Conservation (phyloP, 2,329 filamentous ascomycete genomes). For the Pestalotiopsis sp. region DNA sequence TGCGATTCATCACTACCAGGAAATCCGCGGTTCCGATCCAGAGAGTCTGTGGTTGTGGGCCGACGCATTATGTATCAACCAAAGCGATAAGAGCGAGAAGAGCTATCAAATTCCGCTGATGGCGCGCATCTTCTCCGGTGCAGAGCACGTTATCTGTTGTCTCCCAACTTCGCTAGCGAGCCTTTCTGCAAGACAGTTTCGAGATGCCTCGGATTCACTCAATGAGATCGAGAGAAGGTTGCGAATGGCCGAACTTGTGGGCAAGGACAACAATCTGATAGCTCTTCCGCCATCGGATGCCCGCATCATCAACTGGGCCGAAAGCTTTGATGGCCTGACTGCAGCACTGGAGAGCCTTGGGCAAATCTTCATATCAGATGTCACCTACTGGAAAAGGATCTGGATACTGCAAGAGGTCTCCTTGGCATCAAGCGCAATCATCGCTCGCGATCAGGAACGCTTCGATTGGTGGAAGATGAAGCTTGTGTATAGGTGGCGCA, state of each 20-base stretch:
- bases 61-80: background rate
- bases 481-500: background rate
- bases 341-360: background rate
- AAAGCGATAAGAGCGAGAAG: background rate
- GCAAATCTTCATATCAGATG: background rate
- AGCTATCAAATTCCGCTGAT: background rate
- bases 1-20: background rate
- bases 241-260: background rate
- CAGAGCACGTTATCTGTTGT: background rate
- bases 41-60: background rate
- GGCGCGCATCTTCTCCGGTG: background rate
- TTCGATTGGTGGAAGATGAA: background rate
- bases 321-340: background rate
- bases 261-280: background rate
- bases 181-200: too few relatives aligned
- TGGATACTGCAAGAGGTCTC: background rate
- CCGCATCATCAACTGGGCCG: background rate
- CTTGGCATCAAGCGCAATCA: background rate
- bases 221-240: background rate
- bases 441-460: background rate
- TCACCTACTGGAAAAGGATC: background rate
- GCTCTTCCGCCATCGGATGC: background rate
- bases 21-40: background rate
- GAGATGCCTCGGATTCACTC: too few relatives aligned
- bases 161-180: too few relatives aligned